phyloP scores from a whole-genome alignment of 139 green algal species.

The Coelastrella sp. region DNA sequence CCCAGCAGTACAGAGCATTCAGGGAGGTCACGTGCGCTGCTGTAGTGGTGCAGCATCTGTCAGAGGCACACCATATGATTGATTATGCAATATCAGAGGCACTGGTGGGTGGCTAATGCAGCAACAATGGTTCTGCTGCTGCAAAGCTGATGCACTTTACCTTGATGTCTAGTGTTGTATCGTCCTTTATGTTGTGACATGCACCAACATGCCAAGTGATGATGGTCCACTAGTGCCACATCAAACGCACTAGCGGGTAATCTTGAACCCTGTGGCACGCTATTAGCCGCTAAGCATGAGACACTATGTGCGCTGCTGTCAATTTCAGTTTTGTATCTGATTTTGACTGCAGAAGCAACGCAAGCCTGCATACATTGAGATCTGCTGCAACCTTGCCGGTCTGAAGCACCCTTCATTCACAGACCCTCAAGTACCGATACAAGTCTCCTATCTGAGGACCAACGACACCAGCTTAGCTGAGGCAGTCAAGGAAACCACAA shows the following conservation, averaged over 20 bases:
- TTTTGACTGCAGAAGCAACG: neutral
- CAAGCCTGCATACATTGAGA: neutral
- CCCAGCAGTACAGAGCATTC: conserved; percentile 73
- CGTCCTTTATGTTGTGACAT: too few species aligned
- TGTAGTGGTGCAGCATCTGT: conserved; percentile 65
- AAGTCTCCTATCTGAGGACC: neutral
- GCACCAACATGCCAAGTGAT: too few species aligned
- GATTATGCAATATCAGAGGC: conserved; percentile 75
- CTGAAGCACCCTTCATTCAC: neutral
- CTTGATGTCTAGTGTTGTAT: too few species aligned
- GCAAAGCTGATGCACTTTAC: too few species aligned
- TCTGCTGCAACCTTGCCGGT: neutral
- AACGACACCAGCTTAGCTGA: neutral
- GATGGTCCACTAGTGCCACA: too few species aligned
- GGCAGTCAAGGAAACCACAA: neutral
- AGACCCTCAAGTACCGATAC: neutral
- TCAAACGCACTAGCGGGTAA: too few species aligned
- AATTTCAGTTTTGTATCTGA: neutral
- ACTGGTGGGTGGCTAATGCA: conserved; percentile 36
- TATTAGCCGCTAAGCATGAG: too few species aligned
- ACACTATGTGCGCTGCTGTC: too few species aligned
- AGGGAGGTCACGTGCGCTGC: conserved; percentile 75
- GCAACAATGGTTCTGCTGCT: neutral
- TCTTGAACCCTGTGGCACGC: too few species aligned
- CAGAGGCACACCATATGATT: conserved; percentile 75